These are phyloP conservation scores for Porcisia hertigi DNA, from an alignment of 208 protist genomes.

Conservation along the genomic window DNA sequence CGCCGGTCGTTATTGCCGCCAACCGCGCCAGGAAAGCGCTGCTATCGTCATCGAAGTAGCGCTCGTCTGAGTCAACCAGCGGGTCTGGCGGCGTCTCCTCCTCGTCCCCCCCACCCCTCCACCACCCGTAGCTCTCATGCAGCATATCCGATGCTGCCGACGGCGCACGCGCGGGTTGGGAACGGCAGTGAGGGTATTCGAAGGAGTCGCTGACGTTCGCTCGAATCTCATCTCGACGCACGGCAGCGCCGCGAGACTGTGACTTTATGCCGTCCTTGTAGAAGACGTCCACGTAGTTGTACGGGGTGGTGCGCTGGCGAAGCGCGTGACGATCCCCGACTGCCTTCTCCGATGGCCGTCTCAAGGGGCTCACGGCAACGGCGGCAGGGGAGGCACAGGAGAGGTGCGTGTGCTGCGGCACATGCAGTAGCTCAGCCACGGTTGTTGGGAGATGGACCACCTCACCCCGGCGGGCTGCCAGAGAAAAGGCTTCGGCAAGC, in stretches of 20 bases:
- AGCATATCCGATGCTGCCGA: neutral
- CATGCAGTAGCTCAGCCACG: slow-evolving; percentile 24
- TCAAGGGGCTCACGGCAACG: neutral
- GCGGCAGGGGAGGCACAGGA: neutral
- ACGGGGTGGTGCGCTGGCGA: neutral
- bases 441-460: slow-evolving; percentile 36
- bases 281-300: slow-evolving; percentile 29
- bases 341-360: neutral
- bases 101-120: neutral
- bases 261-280: slow-evolving; percentile 5
- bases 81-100: neutral
- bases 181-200: neutral
- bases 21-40: neutral
- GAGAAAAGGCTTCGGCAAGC: slow-evolving; percentile 13
- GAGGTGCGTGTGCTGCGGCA: slow-evolving; percentile 30
- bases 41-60: slow-evolving; percentile 18
- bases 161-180: neutral
- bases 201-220: slow-evolving; percentile 12
- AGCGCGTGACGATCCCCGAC: neutral
- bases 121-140: neutral
- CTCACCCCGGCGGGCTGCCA: slow-evolving; percentile 12
- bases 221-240: slow-evolving; percentile 11
- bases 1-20: neutral
- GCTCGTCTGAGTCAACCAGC: neutral
- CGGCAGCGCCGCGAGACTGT: slow-evolving; percentile 15